Percentiles rank a stretch among this genome's conserved stretches.
Conservation (phyloP, 176 grass and related monocot genomes). For the Microstegium vimineum region DNA sequence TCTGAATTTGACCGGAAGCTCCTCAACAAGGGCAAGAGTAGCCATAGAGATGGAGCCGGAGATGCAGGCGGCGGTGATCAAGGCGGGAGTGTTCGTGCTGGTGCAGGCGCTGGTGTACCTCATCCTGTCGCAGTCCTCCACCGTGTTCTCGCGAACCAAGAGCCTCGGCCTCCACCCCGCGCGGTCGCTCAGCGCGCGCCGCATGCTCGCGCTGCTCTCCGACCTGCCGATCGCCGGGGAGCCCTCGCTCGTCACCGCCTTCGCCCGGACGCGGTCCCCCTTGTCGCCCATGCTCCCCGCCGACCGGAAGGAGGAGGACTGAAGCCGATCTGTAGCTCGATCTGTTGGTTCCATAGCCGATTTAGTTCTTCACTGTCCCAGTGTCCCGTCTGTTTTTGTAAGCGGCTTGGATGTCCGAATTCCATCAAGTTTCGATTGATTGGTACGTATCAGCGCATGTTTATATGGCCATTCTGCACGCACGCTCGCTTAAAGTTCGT, state of each 20-base stretch:
- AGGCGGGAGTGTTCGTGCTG: conserved; percentile 57
- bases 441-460: neutral
- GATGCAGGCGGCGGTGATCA: conserved; percentile 40
- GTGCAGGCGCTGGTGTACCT: conserved; percentile 77
- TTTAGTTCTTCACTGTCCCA: neutral
- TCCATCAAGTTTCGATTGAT: neutral
- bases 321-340: neutral
- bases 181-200: conserved; percentile 35
- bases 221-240: conserved; percentile 46
- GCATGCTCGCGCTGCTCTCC: conserved; percentile 47
- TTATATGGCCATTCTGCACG: neutral
- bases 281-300: neutral
- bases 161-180: conserved; percentile 11
- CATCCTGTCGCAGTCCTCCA: conserved; percentile 64
- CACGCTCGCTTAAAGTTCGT: neutral
- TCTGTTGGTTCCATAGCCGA: neutral
- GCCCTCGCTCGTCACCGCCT: conserved; percentile 33
- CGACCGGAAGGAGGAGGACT: conserved; percentile 12
- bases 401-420: neutral
- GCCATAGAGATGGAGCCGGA: conserved; percentile 8
- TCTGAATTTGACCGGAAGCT: neutral
- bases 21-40: neutral
- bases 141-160: conserved; percentile 52
- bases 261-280: neutral
- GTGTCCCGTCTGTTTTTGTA: neutral